Evolutionary conservation across 2,329 filamentous ascomycete species (phyloP), one percentile per base, ranked within the genome.

Genomic region (Meredithiella fracta): DNA sequence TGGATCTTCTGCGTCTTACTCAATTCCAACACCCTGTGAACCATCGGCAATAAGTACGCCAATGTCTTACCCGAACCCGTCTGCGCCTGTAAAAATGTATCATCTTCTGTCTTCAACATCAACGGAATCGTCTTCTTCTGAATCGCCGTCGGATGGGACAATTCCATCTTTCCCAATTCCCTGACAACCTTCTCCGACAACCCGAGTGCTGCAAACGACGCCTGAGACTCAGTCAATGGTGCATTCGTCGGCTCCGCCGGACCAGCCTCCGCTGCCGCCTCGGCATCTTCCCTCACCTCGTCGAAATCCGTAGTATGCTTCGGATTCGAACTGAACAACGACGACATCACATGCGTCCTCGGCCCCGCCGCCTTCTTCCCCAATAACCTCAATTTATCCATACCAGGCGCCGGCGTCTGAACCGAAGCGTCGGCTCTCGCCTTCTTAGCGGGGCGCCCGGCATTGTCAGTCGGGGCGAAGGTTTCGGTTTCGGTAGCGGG

Each of bases 1-100:
- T 89, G 83, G 49, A 96, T 78, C 62, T 77, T 73, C 26, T 65
- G 67, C n/a, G 63, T 71, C 63, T 76, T 71, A 74, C 86, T 82
- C 29, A 97, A 75, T 14, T 82, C 77, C 68, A 95, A 79, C 20
- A 98, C 84, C 23, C 89, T 78, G 66, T 98, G 87, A 22, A 98
- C 82, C 50, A 98, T 85, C 1, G 92, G 92, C 5, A 98, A 72
- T 3, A 98, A 75, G 66, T 98, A 98, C n/a, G 92, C 87, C 59
- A 98, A 71, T 0, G 92, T 98, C 71, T 98, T 98, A 70, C 92
- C 92, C 0, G 92, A 98, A 62, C 92, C 92, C 0, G 92, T 98
- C 70, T 98, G 85, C 2, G 92, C 94, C 67, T 97, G 92, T 34
- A 98, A 84, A 64, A 98, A 98, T 1, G 90, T 90, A 71, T 98